These are phyloP conservation scores for Bacidia rubella DNA, from an alignment of 495 filamentous ascomycete species.

Conservation along the genomic window DNA sequence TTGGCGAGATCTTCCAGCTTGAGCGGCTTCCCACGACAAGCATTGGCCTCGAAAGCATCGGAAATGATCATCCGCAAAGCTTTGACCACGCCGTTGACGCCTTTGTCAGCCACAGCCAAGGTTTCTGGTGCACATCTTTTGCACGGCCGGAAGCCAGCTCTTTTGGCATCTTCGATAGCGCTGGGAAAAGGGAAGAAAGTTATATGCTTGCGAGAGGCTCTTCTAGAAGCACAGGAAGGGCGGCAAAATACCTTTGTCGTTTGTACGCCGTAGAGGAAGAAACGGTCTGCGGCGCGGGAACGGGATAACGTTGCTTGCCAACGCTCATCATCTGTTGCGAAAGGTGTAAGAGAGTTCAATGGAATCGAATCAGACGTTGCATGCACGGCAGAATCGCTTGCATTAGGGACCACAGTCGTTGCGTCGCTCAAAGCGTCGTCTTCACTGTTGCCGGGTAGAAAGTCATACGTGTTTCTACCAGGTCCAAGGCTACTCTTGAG, in stretches of 20 bases:
- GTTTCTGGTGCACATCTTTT: constrained; percentile 48
- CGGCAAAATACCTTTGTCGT: constrained; percentile 54
- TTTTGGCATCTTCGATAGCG: constrained; percentile 32
- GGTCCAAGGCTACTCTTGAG: too few species aligned
- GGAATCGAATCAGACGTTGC: neutral
- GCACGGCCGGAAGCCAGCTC: constrained; percentile 46
- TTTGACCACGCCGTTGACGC: constrained; percentile 30
- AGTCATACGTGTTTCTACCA: too few species aligned
- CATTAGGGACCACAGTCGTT: neutral
- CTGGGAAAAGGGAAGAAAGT: constrained; percentile 40
- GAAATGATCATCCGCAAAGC: constrained; percentile 7
- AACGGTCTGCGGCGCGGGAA: constrained; percentile 32
- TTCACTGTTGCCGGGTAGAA: neutral
- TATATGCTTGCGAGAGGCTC: constrained; percentile 49
- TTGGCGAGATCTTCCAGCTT: constrained; percentile 37
- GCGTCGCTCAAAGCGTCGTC: neutral
- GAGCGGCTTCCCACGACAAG: constrained; percentile 22
- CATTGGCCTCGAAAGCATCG: constrained; percentile 30
- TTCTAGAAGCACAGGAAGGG: constrained; percentile 44
- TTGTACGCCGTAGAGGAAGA: constrained; percentile 49
- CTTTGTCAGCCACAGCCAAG: constrained; percentile 26
- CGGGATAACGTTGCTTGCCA: constrained; percentile 44
- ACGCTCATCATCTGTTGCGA: constrained; percentile 22
- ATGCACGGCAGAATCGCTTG: neutral
- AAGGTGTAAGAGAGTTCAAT: neutral